Percentiles rank a stretch among this genome's conserved stretches.
Conservation (phyloP, 371 early-diverging fungal species). For the Lichtheimia corymbifera region DNA sequence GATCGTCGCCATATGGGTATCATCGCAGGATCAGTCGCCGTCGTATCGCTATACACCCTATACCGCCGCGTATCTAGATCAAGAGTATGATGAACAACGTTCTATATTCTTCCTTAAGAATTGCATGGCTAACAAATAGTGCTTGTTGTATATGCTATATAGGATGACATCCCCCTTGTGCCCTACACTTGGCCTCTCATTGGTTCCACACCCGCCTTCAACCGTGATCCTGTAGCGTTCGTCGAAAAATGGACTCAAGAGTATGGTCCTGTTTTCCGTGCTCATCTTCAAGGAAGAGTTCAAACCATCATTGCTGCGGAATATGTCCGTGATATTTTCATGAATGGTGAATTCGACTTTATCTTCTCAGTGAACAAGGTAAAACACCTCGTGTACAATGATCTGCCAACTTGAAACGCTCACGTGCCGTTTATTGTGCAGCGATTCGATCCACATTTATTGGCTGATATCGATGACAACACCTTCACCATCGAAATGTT, state of each 20-base stretch:
- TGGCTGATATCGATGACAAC: constrained; percentile 6
- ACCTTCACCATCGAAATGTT: neutral
- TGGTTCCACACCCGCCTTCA: constrained; percentile 21
- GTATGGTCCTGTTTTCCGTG: constrained; percentile 25
- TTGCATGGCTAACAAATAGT: neutral
- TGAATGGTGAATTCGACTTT: constrained; percentile 20
- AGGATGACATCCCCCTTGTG: constrained; percentile 5
- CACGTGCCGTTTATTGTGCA: neutral
- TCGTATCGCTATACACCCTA: neutral
- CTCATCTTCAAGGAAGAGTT: constrained; percentile 24
- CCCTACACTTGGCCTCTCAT: constrained; percentile 15
- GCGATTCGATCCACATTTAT: constrained; percentile 12
- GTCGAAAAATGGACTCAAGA: constrained; percentile 15
- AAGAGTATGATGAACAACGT: no score
- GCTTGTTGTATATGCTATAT: neutral
- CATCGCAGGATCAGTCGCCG: neutral
- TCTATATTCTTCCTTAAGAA: no score
- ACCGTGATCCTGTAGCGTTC: constrained; percentile 18
- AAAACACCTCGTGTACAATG: neutral
- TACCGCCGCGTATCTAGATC: neutral
- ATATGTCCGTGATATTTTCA: constrained; percentile 19
- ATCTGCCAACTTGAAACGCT: neutral
- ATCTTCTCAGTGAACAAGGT: constrained; percentile 7
- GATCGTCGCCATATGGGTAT: neutral
- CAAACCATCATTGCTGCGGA: constrained; percentile 14